Conservation (phyloP, 352 stramenopile species). For the Blastocystis sp. region DNA sequence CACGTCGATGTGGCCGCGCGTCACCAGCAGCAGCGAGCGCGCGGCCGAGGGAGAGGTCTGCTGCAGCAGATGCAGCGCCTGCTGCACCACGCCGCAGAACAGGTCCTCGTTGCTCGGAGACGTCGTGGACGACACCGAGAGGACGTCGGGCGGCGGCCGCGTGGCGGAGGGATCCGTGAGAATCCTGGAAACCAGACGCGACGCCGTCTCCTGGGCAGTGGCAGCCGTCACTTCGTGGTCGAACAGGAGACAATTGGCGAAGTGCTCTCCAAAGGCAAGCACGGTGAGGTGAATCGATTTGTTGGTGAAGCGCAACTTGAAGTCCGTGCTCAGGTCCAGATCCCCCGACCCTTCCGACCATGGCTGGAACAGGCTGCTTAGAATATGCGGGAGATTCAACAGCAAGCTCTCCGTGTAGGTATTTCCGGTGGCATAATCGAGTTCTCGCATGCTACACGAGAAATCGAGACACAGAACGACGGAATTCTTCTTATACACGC, state of each 20-base stretch:
- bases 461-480: slow-evolving; percentile 39
- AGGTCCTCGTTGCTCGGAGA: not conserved
- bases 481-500: slow-evolving; percentile 3
- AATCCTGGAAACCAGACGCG: not conserved
- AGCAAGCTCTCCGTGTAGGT: slow-evolving; percentile 13
- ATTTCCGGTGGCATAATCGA: not conserved
- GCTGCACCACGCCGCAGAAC: not conserved
- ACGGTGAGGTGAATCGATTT: not conserved
- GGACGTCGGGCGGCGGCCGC: not conserved
- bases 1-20: not conserved
- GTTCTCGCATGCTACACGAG: not conserved
- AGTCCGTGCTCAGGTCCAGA: not conserved
- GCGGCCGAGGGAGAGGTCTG: not conserved
- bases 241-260: slow-evolving; percentile 14
- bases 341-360: not conserved
- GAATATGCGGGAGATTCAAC: not conserved
- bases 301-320: not conserved
- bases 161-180: not conserved
- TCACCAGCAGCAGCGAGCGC: not conserved
- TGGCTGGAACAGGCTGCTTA: not conserved
- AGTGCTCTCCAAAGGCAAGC: not conserved
- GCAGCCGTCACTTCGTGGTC: not conserved
- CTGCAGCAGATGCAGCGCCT: not conserved
- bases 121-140: not conserved
- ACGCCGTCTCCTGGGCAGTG: not conserved